These are phyloP conservation scores for Thecaphora thlaspeos DNA, from an alignment of 1,284 basidiomycete species.

Conservation along the genomic window DNA sequence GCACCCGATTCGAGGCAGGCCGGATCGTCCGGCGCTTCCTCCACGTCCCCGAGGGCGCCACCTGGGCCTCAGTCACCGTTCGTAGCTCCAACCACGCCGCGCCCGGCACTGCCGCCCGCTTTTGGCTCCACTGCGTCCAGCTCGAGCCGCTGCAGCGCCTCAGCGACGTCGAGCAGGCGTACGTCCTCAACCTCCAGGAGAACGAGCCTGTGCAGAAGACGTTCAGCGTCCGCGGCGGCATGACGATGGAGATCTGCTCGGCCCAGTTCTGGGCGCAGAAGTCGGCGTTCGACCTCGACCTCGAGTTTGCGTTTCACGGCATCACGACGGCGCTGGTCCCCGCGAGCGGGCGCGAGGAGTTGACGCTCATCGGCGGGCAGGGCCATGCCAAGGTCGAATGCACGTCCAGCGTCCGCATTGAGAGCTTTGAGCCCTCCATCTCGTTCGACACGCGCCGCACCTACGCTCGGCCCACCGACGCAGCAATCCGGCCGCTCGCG, in stretches of 20 bases:
- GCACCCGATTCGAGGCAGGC: slow-evolving; percentile 44
- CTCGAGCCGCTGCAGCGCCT: slow-evolving; percentile 52
- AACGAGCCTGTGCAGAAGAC: slow-evolving; percentile 55
- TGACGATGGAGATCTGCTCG: slow-evolving; percentile 56
- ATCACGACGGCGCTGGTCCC: slow-evolving; percentile 36
- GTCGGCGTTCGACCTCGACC: slow-evolving; percentile 53
- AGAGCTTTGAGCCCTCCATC: slow-evolving; percentile 51
- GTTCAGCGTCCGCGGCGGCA: slow-evolving; percentile 52
- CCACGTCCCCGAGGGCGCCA: slow-evolving; percentile 56
- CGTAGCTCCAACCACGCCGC: slow-evolving; percentile 48
- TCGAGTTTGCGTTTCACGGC: slow-evolving; percentile 58
- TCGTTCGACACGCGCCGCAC: slow-evolving; percentile 54
- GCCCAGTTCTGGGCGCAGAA: slow-evolving; percentile 57
- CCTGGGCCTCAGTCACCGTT: slow-evolving; percentile 56
- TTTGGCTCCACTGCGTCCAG: slow-evolving; percentile 58
- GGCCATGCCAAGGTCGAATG: slow-evolving; percentile 52
- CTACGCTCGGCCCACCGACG: slow-evolving; percentile 48
- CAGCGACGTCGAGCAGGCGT: slow-evolving; percentile 51
- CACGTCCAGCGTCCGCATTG: slow-evolving; percentile 47
- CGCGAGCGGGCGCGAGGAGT: slow-evolving; percentile 42
- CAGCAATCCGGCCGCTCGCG: slow-evolving; percentile 43
- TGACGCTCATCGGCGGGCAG: slow-evolving; percentile 53
- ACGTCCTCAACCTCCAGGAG: slow-evolving; percentile 51
- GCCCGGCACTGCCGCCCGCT: slow-evolving; percentile 46
- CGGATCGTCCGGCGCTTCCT: slow-evolving; percentile 54